Evolutionary conservation across 1,139 yeast genomes (phyloP), one percentile per base, ranked within the genome.

Genomic region (Magnusiomyces paraingens): DNA sequence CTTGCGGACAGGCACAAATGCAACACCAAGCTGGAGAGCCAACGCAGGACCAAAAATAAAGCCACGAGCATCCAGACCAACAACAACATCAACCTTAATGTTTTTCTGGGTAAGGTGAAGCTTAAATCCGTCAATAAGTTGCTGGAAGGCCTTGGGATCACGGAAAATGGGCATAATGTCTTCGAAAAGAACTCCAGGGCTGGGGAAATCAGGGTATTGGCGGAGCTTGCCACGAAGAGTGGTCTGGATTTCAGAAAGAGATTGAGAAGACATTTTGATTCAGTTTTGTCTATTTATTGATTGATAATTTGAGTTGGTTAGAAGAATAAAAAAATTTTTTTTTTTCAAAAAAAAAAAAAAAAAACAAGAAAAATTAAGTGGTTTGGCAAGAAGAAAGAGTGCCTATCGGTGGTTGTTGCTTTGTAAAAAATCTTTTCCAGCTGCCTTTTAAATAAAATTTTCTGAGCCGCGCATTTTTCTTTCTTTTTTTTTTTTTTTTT

Each of bases 21-120:
- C 94, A 47, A 94, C 93, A 59, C 85, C 84, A 57, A 93, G 73
- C 57, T 89, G 93, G 61, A 93, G 79, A 8, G 99, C 99, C 62
- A 93, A 77, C 42, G 98, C 76, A 50, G 99, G 99, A 11, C 98
- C 99, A 64, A 93, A 93, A 58, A 93, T 77, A 70, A 93, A 93
- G 1, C 99, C 99, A 71, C 99, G 85, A 54, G 97, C 88, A 72
- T 93, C 99, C 62, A 94, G 79, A 45, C 98, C 99, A 53, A 93
- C 90, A 60, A 93, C 79, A 67, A 86, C 93, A 67, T 93, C 98
- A 57, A 91, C 81, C 64, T 87, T 83, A 56, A 73, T 72, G 14
- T 22, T 47, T 51, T 76, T 71, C 60, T 78, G 79, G 55, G 82
- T 82, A 59, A 93, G 69, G 66, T 87, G 95, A 58, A 82, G 69